Evolutionary conservation across 768 basidiomycete species (phyloP), one percentile per base, ranked within the genome.

Genomic region (Podaxis carcinomalis): DNA sequence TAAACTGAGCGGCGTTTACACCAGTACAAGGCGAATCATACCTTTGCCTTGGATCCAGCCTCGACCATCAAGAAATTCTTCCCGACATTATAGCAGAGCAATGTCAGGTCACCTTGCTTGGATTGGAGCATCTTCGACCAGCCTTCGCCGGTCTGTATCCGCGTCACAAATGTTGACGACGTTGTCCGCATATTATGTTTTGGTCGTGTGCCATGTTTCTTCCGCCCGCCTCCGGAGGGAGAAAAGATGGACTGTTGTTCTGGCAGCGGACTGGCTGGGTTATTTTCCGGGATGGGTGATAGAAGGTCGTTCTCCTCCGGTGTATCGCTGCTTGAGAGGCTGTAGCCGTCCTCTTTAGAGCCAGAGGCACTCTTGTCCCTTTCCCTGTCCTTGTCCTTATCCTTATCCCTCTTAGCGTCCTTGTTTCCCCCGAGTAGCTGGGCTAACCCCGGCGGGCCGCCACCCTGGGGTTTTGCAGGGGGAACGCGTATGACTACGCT

Each of bases 101-200:
- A 94, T 1, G 89, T 90, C 4, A 80, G 80, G 57, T 96, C 94
- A n/a, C 92, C 93, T 61, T 89, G 86, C 71, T 89, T 92, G 14
- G 87, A 81, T 61, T 88, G 83, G 27, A 96, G 78, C 13, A 78
- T 77, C 73, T 86, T 90, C 28, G 79, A 80, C 59, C 93, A 74
- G 49, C 89, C 91, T 69, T 97, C 95, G 44, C 83, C 79, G 58
- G 83, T 87, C 66, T 96, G 93, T 51, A 94, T 77, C 32, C 95
- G 84, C 2, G 92, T 89, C 64, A 98, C 90, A 73, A 98, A 98
- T 1, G 92, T 92, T 23, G 95, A 96, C 4, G 89, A 93, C 1
- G 93, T 94, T 0, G 93, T 93, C 57, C 90, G 83, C 65, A 97
- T 87, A 67, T 90, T 96, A 65, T 93, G 92, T 71, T 92, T 95